These are phyloP conservation scores for Coprinopsis sp. DNA, from an alignment of 768 basidiomycete genomes.

Conservation along the genomic window DNA sequence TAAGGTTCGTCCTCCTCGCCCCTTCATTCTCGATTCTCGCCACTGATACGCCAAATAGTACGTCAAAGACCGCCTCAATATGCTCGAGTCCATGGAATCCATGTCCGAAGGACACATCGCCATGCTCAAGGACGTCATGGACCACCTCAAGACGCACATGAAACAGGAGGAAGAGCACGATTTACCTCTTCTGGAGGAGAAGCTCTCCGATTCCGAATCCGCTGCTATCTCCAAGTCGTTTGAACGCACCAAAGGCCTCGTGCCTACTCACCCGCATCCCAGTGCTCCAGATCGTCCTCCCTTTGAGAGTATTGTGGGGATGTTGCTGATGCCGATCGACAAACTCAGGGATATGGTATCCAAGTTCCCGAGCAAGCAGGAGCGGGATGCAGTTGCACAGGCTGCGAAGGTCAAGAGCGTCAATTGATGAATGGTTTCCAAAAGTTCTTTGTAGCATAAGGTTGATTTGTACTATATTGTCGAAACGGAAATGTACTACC, in stretches of 20 bases:
- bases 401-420: neutral
- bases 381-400: neutral
- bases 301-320: slow-evolving; percentile 51
- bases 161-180: slow-evolving; percentile 54
- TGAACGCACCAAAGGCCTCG: slow-evolving; percentile 2
- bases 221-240: neutral
- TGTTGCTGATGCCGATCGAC: slow-evolving; percentile 53
- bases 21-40: neutral
- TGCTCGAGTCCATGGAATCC: slow-evolving; percentile 40
- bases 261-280: neutral
- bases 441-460: neutral
- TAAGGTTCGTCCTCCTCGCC: slow-evolving; percentile 29
- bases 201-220: slow-evolving; percentile 38
- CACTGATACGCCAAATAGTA: slow-evolving; percentile 14
- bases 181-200: slow-evolving; percentile 47
- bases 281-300: slow-evolving; percentile 51
- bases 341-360: slow-evolving; percentile 52
- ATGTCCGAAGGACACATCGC: slow-evolving; percentile 39
- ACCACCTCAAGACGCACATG: slow-evolving; percentile 45
- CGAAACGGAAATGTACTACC: no score
- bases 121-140: slow-evolving; percentile 41
- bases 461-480: no score
- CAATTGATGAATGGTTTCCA: neutral
- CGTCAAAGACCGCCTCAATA: slow-evolving; percentile 36
- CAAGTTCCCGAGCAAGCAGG: neutral